These are phyloP conservation scores for Diaporthe sp. DNA, from an alignment of 2,329 filamentous ascomycete species.

Conservation along the genomic window DNA sequence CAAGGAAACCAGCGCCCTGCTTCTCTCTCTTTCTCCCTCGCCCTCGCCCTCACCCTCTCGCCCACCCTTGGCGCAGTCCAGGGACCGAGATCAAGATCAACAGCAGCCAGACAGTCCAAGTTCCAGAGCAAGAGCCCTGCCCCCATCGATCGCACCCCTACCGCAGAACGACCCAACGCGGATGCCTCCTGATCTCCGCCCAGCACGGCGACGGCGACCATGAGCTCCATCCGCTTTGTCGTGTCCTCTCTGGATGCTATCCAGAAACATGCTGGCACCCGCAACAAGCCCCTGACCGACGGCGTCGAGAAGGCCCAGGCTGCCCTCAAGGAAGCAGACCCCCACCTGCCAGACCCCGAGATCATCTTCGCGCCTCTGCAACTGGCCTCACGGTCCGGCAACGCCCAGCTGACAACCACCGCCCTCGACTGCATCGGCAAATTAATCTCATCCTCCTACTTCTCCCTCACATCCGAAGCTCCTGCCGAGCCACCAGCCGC, in stretches of 20 bases:
- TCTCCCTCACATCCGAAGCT: conserved; percentile 74
- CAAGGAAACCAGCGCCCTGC: not conserved
- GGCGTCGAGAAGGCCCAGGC: conserved; percentile 84
- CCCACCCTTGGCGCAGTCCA: conserved; percentile 24
- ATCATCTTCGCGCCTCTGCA: conserved; percentile 92
- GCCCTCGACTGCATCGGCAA: conserved; percentile 99
- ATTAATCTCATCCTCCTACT: conserved; percentile 98
- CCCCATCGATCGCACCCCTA: conserved; percentile 1
- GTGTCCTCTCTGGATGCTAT: conserved; percentile 94
- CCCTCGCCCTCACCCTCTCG: not conserved
- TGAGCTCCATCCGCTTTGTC: conserved; percentile 97
- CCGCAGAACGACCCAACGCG: conserved; percentile 47
- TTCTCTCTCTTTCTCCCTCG: conserved; percentile 7
- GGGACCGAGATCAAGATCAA: not conserved
- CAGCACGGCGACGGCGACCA: conserved; percentile 62
- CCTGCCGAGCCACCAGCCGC: conserved; percentile 61
- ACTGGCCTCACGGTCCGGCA: conserved; percentile 88
- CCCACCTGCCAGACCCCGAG: conserved; percentile 88
- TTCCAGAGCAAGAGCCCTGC: not conserved
- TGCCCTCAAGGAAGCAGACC: conserved; percentile 88
- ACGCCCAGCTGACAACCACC: conserved; percentile 86
- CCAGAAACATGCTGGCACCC: conserved; percentile 82
- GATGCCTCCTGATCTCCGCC: conserved; percentile 52
- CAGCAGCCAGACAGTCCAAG: not conserved
- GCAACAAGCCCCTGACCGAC: conserved; percentile 86